Base-by-base conservation (phyloP, 306 rosid species). In the Malus fusca region DNA sequence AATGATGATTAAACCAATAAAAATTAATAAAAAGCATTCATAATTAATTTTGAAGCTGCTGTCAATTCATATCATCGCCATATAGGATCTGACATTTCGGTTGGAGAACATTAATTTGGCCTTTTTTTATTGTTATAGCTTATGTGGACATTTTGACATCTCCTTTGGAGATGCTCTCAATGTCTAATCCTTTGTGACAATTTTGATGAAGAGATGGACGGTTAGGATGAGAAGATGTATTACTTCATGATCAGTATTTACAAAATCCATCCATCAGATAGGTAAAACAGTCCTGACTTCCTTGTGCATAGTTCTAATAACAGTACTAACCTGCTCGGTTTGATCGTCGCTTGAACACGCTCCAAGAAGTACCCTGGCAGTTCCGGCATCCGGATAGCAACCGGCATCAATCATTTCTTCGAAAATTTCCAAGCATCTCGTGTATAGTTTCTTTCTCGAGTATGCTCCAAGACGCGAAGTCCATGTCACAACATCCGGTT, bases 401-500 rank as follows among this genome's bases (percentile, higher is more conserved):
- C 97, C 97, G 75, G 89, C 75, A 89, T 90, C 97, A 63, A 95
- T 85, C 99, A 92, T 92, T 68, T 89, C 91, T 83, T 95, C 97
- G 73, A 95, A 95, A 81, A 95, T 88, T 76, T 92, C 90, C 46
- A 89, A 82, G 87, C 99, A 95, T 72, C 69, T 90, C 19, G 76
- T 75, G 84, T 90, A 89, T 21, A 89, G 86, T 75, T 95, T 95
- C 89, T 95, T 95, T 19, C 85, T 90, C 19, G 97, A 87, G 80
- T 95, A 92, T 4, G 93, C 99, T 84, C 97, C 99, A 52, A 92
- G 88, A 6, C 96, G 85, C 11, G 93, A 88, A 63, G 97, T 92
- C 99, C 99, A 95, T 26, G 99, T 95, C 77, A 95, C 91, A 30
- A 92, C 99, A 69, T 95, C 97, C 8, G 99, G 97, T 76, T 82